A percentile compares a stretch with the other conserved stretches of the same genome.
Evolutionary conservation across 2,329 filamentous ascomycete species (phyloP).

Genomic region (Beauveria pseudobassiana): DNA sequence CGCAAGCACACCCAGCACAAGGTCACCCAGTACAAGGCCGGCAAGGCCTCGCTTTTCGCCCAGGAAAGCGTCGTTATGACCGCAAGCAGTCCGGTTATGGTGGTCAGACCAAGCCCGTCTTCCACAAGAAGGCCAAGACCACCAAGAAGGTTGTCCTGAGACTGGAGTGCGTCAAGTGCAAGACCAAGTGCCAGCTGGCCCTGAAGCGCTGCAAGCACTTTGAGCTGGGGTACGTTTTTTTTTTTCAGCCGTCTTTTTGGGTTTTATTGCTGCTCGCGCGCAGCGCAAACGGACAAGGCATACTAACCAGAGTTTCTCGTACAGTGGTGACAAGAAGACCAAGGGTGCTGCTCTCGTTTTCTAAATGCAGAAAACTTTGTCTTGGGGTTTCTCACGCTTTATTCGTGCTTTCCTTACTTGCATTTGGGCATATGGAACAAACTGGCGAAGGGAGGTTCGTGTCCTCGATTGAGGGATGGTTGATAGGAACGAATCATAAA

Average conservation of each 20-base stretch:
- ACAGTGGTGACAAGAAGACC: constrained; percentile 99
- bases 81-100: constrained; percentile 99
- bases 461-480: constrained; percentile 35
- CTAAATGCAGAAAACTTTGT: constrained; percentile 53
- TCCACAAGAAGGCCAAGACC: constrained; percentile 99
- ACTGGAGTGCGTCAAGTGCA: constrained; percentile 96
- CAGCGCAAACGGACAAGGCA: constrained; percentile 2
- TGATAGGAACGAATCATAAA: constrained; percentile 36
- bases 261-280: background rate
- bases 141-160: constrained; percentile 99
- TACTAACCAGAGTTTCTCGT: constrained; percentile 32
- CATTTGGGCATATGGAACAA: constrained; percentile 38
- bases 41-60: constrained; percentile 91
- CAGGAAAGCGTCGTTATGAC: constrained; percentile 99
- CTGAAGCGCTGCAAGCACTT: constrained; percentile 99
- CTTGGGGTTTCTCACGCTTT: constrained; percentile 31
- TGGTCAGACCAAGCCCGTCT: constrained; percentile 99
- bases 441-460: constrained; percentile 41
- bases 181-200: constrained; percentile 95
- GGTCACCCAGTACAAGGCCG: constrained; percentile 95
- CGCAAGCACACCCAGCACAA: constrained; percentile 86
- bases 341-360: constrained; percentile 99
- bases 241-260: constrained; percentile 34
- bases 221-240: constrained; percentile 82
- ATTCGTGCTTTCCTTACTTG: constrained; percentile 35